A percentile compares a stretch with the other conserved stretches of the same genome.
Conservation (phyloP, 495 filamentous ascomycete species). For the Friedmanniomyces simplex region DNA sequence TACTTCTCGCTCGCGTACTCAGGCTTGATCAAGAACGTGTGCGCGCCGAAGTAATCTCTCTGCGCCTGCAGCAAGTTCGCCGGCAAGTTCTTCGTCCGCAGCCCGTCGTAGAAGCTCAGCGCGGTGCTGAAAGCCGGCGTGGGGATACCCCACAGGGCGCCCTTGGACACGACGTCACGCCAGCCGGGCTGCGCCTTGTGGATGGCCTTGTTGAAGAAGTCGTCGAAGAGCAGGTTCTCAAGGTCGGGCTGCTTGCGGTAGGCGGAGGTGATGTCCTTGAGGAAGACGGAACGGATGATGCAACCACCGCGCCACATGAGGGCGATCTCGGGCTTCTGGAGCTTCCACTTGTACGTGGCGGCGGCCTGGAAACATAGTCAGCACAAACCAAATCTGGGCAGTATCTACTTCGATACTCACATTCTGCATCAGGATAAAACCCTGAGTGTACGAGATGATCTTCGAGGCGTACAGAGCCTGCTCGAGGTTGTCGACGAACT, state of each 20-base stretch:
- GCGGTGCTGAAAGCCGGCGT: conserved; percentile 93
- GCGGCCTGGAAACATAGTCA: conserved; percentile 53
- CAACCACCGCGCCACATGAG: conserved; percentile 99
- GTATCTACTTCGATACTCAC: conserved; percentile 40
- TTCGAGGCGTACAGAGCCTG: conserved; percentile 98
- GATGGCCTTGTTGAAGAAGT: conserved; percentile 99
- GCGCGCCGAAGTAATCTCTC: conserved; percentile 97
- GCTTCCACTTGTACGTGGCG: conserved; percentile 92
- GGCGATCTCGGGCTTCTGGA: conserved; percentile 99
- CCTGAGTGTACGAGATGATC: conserved; percentile 99
- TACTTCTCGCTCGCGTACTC: conserved; percentile 74
- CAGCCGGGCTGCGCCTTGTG: conserved; percentile 91
- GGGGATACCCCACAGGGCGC: conserved; percentile 86
- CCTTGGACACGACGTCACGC: conserved; percentile 88
- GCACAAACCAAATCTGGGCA: conserved; percentile 80
- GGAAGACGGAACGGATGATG: conserved; percentile 99
- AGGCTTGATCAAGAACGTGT: conserved; percentile 98
- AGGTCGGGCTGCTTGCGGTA: conserved; percentile 92
- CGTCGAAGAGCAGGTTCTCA: conserved; percentile 95
- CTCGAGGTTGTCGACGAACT: conserved; percentile 92
- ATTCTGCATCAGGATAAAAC: conserved; percentile 99
- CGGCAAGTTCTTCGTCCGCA: conserved; percentile 87
- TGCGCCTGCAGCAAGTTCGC: conserved; percentile 98
- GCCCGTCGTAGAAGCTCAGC: conserved; percentile 95
- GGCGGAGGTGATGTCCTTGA: conserved; percentile 96